Percentiles rank a stretch among this genome's conserved stretches.
These are phyloP conservation scores for Trichoderma sp. DNA, from an alignment of 2,329 filamentous ascomycete genomes.

Conservation along the genomic window DNA sequence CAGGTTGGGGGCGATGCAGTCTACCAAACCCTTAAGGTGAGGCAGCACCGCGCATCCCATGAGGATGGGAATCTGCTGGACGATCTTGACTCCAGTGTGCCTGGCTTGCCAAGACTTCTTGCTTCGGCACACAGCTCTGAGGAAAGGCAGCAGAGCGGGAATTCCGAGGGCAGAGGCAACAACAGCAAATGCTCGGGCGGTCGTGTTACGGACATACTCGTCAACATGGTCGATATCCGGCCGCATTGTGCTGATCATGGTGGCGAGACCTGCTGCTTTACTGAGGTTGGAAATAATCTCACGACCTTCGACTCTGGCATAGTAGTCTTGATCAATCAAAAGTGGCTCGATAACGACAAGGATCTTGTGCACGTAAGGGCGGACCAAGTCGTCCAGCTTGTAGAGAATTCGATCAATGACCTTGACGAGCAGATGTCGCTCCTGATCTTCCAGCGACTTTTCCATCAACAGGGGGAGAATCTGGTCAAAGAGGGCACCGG, in stretches of 20 bases:
- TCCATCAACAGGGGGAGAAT: slow-evolving; percentile 97
- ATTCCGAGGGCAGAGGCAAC: slow-evolving; percentile 96
- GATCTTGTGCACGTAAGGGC: slow-evolving; percentile 97
- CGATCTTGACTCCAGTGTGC: slow-evolving; percentile 98
- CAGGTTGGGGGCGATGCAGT: slow-evolving; percentile 92
- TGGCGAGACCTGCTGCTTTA: slow-evolving; percentile 93
- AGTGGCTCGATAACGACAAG: slow-evolving; percentile 98
- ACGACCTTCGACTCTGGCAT: slow-evolving; percentile 93
- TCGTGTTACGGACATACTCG: slow-evolving; percentile 97
- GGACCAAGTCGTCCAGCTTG: slow-evolving; percentile 94
- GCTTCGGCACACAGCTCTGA: slow-evolving; percentile 91
- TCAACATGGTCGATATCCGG: slow-evolving; percentile 98
- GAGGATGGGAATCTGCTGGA: slow-evolving; percentile 96
- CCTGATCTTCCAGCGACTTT: slow-evolving; percentile 94
- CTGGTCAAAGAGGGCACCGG: slow-evolving; percentile 92
- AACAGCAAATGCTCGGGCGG: slow-evolving; percentile 92
- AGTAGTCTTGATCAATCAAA: slow-evolving; percentile 98
- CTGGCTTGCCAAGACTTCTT: slow-evolving; percentile 99
- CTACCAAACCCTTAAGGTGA: slow-evolving; percentile 91
- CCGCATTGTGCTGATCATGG: slow-evolving; percentile 99
- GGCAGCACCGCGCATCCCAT: slow-evolving; percentile 98
- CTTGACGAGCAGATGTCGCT: slow-evolving; percentile 96
- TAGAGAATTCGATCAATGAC: slow-evolving; percentile 98
- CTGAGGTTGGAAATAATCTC: slow-evolving; percentile 98
- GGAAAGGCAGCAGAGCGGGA: slow-evolving; percentile 88